Evolutionary conservation across 2,329 filamentous ascomycete species (phyloP), one percentile per base, ranked within the genome.

Genomic region (Ceratocystis alfenasii): DNA sequence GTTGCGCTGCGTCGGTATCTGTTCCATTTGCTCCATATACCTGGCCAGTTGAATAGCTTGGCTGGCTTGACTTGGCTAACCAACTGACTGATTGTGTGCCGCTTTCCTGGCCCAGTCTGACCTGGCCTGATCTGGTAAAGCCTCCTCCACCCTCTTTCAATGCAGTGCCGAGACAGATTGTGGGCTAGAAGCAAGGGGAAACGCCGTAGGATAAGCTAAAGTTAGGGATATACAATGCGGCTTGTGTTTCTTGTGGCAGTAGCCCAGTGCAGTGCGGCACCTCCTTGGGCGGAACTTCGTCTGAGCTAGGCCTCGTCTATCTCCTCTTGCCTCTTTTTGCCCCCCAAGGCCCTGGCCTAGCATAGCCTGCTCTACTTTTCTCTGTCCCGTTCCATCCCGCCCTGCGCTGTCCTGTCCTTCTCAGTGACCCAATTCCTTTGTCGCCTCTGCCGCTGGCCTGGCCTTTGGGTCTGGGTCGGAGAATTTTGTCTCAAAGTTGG

Each of bases 401-500:
- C 36, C 36, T 12, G 36, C 10, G 36, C 45, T 48, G 45, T 48
- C 45, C 45, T 48, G 45, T 48, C 50, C 20, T 15, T 22, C 20
- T 10, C 50, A 41, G 36, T 12, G 36, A 41, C 36, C 36, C 10
- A 12, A 41, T 55, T 7, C 4, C 12, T 59, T 17, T 36, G 5
- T n/a, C n/a, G 46, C 25, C 28, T 59, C 53, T 30, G 50, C 22
- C 50, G 20, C 20, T 10, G 53, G 7, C 25, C 10, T 57, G 25
- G 28, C 22, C 28, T 33, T 33, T 59, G 53, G 53, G 53, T 59
- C 53, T 33, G 53, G 53, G 28, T 36, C 53, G 53, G 53, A 20
- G 53, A 59, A 59, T 36, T 59, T 59, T 59, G 53, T 59, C 53
- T 59, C 28, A 59, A 59, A 59, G 53, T 59, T 59, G 53, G 22